Percentiles rank a stretch among this genome's conserved stretches.
Evolutionary conservation across 495 filamentous ascomycete species (phyloP).

Genomic region (Hypoxylon perforatum): DNA sequence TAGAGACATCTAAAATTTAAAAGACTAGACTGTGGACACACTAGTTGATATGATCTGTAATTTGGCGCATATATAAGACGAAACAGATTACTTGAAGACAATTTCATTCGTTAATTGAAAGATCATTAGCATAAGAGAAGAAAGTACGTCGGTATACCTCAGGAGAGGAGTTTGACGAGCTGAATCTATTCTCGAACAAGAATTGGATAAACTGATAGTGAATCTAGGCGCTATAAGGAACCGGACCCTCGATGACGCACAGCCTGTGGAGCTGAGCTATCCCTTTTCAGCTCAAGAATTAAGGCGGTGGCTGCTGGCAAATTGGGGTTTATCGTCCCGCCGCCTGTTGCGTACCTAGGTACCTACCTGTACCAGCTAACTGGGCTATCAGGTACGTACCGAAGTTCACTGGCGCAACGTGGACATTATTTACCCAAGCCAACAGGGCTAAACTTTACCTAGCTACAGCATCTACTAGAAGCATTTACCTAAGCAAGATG

Average conservation of each 20-base stretch:
- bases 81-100: neutral
- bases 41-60: constrained; percentile 23
- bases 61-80: constrained; percentile 15
- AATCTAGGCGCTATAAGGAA: neutral
- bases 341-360: too few species aligned
- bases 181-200: too few species aligned
- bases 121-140: neutral
- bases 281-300: constrained; percentile 21
- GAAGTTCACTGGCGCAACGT: constrained; percentile 11
- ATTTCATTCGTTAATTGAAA: constrained; percentile 11
- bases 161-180: neutral
- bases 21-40: constrained; percentile 1
- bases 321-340: neutral
- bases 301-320: constrained; percentile 23
- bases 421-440: constrained; percentile 8
- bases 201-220: too few species aligned
- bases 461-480: too few species aligned
- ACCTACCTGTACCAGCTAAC: too few species aligned
- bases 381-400: constrained; percentile 11
- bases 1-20: constrained; percentile 20
- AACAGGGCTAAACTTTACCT: too few species aligned
- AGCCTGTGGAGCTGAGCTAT: constrained; percentile 26
- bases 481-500: too few species aligned
- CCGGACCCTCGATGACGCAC: constrained; percentile 41
- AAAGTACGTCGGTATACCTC: neutral